Conservation (phyloP, 805 yeast species). For the Babjeviella inositovora region DNA sequence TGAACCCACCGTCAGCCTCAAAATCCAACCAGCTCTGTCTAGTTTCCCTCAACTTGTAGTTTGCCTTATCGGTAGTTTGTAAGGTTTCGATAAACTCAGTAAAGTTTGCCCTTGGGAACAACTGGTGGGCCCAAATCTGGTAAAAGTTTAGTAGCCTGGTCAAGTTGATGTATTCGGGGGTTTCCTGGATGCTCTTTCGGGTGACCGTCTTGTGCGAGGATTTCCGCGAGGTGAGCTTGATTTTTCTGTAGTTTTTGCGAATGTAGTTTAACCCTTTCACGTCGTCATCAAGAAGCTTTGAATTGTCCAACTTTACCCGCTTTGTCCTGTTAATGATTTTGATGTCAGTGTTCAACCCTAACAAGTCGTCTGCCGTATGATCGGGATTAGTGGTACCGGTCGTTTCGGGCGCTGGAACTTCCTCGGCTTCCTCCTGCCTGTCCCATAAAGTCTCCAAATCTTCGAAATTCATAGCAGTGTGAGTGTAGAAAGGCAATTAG, state of each 20-base stretch:
- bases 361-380: not conserved
- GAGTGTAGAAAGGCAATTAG: too few species aligned
- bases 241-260: not conserved
- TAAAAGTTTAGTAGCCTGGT: not conserved
- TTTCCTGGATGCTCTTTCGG: conserved; percentile 1
- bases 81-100: too few species aligned
- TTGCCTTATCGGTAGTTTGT: too few species aligned
- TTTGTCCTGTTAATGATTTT: not conserved
- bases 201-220: too few species aligned
- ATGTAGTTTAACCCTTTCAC: conserved; percentile 1
- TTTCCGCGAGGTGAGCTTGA: too few species aligned
- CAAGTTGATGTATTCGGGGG: not conserved
- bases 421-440: not conserved
- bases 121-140: conserved; percentile 1
- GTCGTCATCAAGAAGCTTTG: not conserved
- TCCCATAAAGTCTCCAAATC: not conserved
- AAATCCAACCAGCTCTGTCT: too few species aligned
- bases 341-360: conserved; percentile 1
- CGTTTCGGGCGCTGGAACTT: not conserved
- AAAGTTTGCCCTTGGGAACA: too few species aligned
- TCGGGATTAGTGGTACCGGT: not conserved
- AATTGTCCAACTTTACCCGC: not conserved
- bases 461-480: too few species aligned
- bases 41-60: too few species aligned
- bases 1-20: too few species aligned